phyloP scores from a whole-genome alignment of 306 rosid species.

The Leucaena leucocephala region DNA sequence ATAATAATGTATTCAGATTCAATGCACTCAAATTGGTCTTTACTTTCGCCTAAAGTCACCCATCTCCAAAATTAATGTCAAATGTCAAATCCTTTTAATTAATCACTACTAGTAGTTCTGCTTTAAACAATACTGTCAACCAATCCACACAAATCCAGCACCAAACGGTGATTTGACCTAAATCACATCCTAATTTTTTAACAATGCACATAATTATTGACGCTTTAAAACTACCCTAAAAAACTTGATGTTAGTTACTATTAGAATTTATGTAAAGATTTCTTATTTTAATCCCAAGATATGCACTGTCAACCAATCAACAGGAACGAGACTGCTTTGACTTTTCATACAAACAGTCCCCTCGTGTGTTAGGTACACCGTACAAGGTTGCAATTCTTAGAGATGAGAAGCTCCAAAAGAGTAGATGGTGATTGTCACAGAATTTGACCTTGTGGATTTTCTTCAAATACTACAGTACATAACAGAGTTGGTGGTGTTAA shows the following conservation, averaged over 20 bases:
- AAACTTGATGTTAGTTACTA: neutral
- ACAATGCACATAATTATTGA: neutral
- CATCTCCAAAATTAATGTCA: slow-evolving; percentile 5
- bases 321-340: slow-evolving; percentile 38
- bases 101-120: slow-evolving; percentile 2
- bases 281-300: neutral
- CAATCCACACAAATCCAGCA: slow-evolving; percentile 27
- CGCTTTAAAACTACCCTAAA: neutral
- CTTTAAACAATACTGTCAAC: slow-evolving; percentile 33
- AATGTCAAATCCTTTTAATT: slow-evolving; percentile 31
- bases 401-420: slow-evolving; percentile 25
- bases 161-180: neutral
- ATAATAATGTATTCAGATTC: slow-evolving; percentile 7
- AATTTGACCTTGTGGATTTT: slow-evolving; percentile 67
- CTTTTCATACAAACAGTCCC: slow-evolving; percentile 48
- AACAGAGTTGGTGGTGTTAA: slow-evolving; percentile 56
- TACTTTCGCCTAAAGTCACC: slow-evolving; percentile 25
- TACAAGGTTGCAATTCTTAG: neutral
- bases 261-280: neutral
- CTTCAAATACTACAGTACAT: slow-evolving; percentile 30
- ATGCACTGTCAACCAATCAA: slow-evolving; percentile 5
- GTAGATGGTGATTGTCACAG: slow-evolving; percentile 64
- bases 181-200: neutral
- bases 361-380: slow-evolving; percentile 60
- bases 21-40: neutral